These are phyloP conservation scores for Sophora flavescens DNA, from an alignment of 306 rosid species.

Conservation along the genomic window DNA sequence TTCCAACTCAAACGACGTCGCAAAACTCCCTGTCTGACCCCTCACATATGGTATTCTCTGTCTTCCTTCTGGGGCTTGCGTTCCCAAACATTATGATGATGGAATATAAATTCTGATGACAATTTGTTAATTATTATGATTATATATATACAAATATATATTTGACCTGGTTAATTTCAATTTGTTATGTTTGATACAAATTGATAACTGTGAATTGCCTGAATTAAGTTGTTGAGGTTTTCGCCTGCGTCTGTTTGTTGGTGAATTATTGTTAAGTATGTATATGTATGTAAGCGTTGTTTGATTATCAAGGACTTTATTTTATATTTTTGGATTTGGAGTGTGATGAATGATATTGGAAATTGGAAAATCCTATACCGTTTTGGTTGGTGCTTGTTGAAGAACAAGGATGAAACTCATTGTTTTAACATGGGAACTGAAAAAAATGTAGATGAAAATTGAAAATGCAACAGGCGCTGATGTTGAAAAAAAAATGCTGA, in stretches of 20 bases:
- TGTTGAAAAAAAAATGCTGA: neutral
- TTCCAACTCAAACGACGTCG: constrained; percentile 50
- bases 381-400: too few species aligned
- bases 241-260: too few species aligned
- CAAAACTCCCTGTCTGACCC: constrained; percentile 57
- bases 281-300: too few species aligned
- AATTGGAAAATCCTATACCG: too few species aligned
- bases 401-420: too few species aligned
- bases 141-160: too few species aligned
- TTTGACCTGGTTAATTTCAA: neutral
- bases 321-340: neutral
- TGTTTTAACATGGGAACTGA: neutral
- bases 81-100: neutral
- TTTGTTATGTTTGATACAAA: too few species aligned
- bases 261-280: too few species aligned
- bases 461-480: neutral
- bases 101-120: neutral
- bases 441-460: neutral
- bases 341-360: too few species aligned
- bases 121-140: neutral
- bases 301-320: too few species aligned
- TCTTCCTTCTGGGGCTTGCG: neutral
- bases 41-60: neutral
- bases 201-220: too few species aligned
- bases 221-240: too few species aligned